A percentile compares a stretch with the other conserved stretches of the same genome.
phyloP scores from a whole-genome alignment of 1,139 yeast genomes.

The Geotrichum macrosporum region DNA sequence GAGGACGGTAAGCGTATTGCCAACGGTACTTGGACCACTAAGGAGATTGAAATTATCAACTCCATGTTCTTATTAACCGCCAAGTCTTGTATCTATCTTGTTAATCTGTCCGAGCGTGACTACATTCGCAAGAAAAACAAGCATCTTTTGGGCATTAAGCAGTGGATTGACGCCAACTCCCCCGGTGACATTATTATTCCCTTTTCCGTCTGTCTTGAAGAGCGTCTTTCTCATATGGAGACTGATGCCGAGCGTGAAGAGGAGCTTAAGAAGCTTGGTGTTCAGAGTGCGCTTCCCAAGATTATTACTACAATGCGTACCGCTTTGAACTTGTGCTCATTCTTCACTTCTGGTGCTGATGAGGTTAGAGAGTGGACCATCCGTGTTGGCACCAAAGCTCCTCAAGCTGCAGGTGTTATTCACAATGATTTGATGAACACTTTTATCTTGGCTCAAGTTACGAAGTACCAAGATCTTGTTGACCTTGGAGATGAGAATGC shows the following conservation, averaged over 20 bases:
- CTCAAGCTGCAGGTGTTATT: constrained; percentile 90
- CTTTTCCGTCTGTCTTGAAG: constrained; percentile 88
- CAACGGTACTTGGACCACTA: constrained; percentile 80
- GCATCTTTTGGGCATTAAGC: constrained; percentile 83
- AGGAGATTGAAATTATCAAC: constrained; percentile 87
- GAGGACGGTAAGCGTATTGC: constrained; percentile 88
- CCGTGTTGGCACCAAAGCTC: constrained; percentile 71
- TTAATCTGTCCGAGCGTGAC: constrained; percentile 90
- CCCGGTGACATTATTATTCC: constrained; percentile 96
- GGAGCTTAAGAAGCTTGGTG: constrained; percentile 82
- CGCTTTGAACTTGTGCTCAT: constrained; percentile 69
- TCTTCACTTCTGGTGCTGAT: constrained; percentile 84
- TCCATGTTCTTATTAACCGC: constrained; percentile 79
- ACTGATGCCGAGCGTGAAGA: constrained; percentile 87
- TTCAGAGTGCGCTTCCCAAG: constrained; percentile 83
- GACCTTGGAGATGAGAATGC: constrained; percentile 81
- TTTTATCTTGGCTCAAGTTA: constrained; percentile 80
- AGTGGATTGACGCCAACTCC: constrained; percentile 92
- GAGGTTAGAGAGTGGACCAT: constrained; percentile 95
- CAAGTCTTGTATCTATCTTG: constrained; percentile 91
- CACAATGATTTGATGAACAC: constrained; percentile 85
- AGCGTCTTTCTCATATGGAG: constrained; percentile 83
- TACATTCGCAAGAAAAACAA: constrained; percentile 97
- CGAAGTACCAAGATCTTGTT: constrained; percentile 75
- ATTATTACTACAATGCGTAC: constrained; percentile 68